phyloP scores from a whole-genome alignment of 2,329 filamentous ascomycete genomes.

The Aspergillus sp. region DNA sequence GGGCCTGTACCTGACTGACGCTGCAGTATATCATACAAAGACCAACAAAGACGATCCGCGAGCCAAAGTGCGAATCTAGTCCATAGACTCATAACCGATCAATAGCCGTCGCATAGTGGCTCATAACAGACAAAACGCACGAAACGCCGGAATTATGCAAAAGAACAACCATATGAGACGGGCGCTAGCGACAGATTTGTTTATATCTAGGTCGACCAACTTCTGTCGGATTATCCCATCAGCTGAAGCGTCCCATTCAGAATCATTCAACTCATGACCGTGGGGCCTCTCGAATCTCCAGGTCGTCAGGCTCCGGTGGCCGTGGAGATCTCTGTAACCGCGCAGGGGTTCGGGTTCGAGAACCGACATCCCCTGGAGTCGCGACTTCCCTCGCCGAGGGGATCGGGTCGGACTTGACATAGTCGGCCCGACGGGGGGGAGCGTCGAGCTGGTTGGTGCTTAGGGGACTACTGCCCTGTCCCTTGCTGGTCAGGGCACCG shows the following conservation, averaged over 20 bases:
- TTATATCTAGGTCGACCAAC: too few species aligned
- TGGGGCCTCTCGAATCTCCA: conserved; percentile 19
- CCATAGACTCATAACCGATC: too few species aligned
- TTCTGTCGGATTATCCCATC: too few species aligned
- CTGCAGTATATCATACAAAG: too few species aligned
- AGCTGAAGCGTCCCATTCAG: too few species aligned
- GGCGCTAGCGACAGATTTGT: too few species aligned
- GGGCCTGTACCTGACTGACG: too few species aligned
- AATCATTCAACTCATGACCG: conserved; percentile 3
- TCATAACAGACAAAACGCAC: conserved; percentile 3
- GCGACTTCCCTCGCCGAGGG: conserved; percentile 19
- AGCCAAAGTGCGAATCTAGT: too few species aligned
- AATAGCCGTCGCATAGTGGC: too few species aligned
- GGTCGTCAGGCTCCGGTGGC: conserved; percentile 8
- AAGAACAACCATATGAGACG: too few species aligned
- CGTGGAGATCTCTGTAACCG: conserved; percentile 15
- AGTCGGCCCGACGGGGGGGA: conserved; percentile 7
- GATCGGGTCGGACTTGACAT: conserved; percentile 12
- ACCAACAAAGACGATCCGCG: too few species aligned
- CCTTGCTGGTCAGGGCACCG: conserved; percentile 12
- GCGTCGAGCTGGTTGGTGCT: conserved; percentile 7
- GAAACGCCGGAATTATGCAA: conserved; percentile 14
- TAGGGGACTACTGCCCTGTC: too few species aligned
- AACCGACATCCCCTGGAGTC: conserved; percentile 6
- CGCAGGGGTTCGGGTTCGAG: conserved; percentile 8